Evolutionary conservation across 306 rosid genomes (phyloP), one percentile per base, ranked within the genome.

Genomic region (Erythrophleum fordii): DNA sequence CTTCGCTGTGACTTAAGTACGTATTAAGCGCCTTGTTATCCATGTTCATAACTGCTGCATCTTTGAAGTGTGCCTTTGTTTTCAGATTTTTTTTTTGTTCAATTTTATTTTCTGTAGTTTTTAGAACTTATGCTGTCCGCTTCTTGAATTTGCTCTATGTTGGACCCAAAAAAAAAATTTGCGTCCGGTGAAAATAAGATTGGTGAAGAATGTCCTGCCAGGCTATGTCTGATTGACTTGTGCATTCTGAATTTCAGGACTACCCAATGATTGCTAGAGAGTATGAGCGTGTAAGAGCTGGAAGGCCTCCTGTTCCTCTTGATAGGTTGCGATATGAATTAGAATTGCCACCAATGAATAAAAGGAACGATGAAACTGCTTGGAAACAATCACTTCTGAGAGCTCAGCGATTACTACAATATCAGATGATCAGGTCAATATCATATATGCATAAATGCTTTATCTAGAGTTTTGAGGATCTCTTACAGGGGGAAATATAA

Each of bases 181-280:
- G n/a, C n/a, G n/a, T n/a, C n/a, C n/a, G n/a, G n/a, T n/a, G n/a
- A n/a, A n/a, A 59, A 26, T 10, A 12, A 31, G 23, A 0, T 20
- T 77, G 56, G 66, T 61, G 80, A 48, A 48, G 68, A 73, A 35
- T 75, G 45, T 39, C 12, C 5, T 53, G 56, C 26, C 46, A 48
- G 46, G 64, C 42, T 11, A 7, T 69, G 8, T 76, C 14, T 73
- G 70, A 53, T 61, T 61, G 68, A 46, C 11, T 60, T 42, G 67
- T 75, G 45, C 14, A 16, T 64, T 72, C 5, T 64, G 74, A 53
- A 59, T 84, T 52, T 20, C 84, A 95, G 99, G 90, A 89, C 42
- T 87, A 93, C 42, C 97, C 99, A 3, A 89, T 95, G 95, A 80
- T 95, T 86, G 94, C 90, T 11, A 90, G 97, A 80, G 99, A 95